Base-by-base conservation (phyloP, 352 stramenopile genomes). In the Phytopythium litorale region DNA sequence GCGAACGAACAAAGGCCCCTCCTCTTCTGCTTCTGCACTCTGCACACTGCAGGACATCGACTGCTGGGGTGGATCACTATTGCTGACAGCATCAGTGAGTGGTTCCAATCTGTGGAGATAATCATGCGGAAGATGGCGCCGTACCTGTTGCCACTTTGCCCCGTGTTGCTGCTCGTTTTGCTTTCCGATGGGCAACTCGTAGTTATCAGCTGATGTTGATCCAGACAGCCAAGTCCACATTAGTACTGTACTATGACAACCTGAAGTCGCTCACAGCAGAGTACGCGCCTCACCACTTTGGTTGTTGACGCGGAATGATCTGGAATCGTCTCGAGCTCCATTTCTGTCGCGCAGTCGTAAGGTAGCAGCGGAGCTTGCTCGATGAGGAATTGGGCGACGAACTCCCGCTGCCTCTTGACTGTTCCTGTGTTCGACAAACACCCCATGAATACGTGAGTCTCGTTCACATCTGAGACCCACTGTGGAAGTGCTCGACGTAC, bases 321-420 rank as follows among this genome's bases (percentile, higher is more conserved):
- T 16, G 67, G 72, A 35, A 78, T 73, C 19, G 66, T 56, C 48
- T 71, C 63, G 9, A 76, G 53, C 23, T 68, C 62, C 45, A 82
- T 63, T 50, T 81, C 73, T 7, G 71, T 76, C 35, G 65, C 42
- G 49, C 63, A 77, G 42, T 85, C 74, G 54, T 85, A 83, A 6
- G 78, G 72, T 0, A 87, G 58, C 15, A 65, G 57, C 2, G 66
- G 49, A 19, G 76, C 78, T 43, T 88, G 64, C 51, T 76, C 72
- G 45, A 89, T 88, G 19, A 89, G 40, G 7, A 85, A 70, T 28
- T 75, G 67, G 19, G 76, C 75, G 33, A 89, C 52, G 19, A 61
- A 66, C 49, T 79, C 71, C 16, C 77, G 53, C 38, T 66, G 72
- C 7, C 63, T 74, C n/a, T 72, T 64, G 58, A 70, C 65, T 8